A percentile compares a stretch with the other conserved stretches of the same genome.
These are phyloP conservation scores for Ganoderma lucidum DNA, from an alignment of 1,284 basidiomycete genomes.

Conservation along the genomic window DNA sequence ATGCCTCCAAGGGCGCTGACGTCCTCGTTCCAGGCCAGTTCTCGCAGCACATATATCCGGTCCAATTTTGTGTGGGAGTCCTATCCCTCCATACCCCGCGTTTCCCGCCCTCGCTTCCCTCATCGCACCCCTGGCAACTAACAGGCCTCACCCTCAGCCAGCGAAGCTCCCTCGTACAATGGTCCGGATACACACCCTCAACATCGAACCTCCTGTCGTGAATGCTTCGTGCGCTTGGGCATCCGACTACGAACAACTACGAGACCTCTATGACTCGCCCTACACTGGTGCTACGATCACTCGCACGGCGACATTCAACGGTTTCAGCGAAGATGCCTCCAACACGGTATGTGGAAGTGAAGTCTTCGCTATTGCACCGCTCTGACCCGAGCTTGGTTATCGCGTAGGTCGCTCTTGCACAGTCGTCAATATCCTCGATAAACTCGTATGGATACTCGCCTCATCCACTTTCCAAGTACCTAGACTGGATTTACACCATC, in stretches of 20 bases:
- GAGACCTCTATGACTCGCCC: slow-evolving; percentile 66
- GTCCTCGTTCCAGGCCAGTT: slow-evolving; percentile 29
- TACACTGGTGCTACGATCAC: slow-evolving; percentile 81
- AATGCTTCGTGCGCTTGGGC: slow-evolving; percentile 85
- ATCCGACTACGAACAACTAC: slow-evolving; percentile 67
- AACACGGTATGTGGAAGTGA: slow-evolving; percentile 57
- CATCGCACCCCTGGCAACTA: slow-evolving; percentile 1
- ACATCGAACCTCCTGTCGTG: slow-evolving; percentile 66
- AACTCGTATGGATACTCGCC: slow-evolving; percentile 88
- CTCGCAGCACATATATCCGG: slow-evolving; percentile 23
- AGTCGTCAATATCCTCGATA: slow-evolving; percentile 59
- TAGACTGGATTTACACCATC: slow-evolving; percentile 66
- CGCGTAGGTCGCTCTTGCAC: slow-evolving; percentile 64
- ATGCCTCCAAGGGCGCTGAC: slow-evolving; percentile 18
- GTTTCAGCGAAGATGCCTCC: slow-evolving; percentile 67
- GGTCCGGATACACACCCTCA: slow-evolving; percentile 58
- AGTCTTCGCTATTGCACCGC: too few relatives aligned
- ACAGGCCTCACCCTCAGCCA: not conserved
- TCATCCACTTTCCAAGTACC: slow-evolving; percentile 66
- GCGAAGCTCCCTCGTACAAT: slow-evolving; percentile 40
- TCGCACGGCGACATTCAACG: slow-evolving; percentile 72
- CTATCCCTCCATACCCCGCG: slow-evolving; percentile 7
- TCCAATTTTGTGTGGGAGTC: slow-evolving; percentile 4
- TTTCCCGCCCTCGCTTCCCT: slow-evolving; percentile 14
- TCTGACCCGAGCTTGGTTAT: not conserved